Evolutionary conservation across 75 land plant genomes (phyloP).

Genomic region (Azolla pinnata): DNA sequence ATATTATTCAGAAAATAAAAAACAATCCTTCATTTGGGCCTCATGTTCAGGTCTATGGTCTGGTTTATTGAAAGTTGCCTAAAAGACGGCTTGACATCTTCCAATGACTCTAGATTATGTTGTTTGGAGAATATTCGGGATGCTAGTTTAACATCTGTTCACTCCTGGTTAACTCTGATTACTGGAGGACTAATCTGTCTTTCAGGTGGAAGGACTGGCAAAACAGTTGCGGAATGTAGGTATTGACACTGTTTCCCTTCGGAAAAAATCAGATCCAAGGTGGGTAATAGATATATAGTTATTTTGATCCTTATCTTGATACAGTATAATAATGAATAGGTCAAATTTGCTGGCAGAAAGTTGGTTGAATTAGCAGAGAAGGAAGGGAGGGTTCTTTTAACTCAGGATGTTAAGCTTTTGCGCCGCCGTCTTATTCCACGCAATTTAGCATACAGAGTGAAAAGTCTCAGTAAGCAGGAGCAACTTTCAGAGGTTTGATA

Average conservation of each 20-base stretch:
- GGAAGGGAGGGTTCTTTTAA: slow-evolving; percentile 84
- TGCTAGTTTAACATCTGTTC: too few species aligned
- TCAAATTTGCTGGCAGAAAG: slow-evolving; percentile 38
- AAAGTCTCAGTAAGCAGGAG: slow-evolving; percentile 69
- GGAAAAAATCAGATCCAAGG: slow-evolving; percentile 76
- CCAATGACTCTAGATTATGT: too few species aligned
- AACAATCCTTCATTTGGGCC: too few species aligned
- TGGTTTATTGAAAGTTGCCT: too few species aligned
- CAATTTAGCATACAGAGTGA: slow-evolving; percentile 71
- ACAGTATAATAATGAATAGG: neutral
- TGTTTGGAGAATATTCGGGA: too few species aligned
- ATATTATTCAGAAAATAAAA: too few species aligned
- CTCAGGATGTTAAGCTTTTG: slow-evolving; percentile 71
- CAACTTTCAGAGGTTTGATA: slow-evolving; percentile 77
- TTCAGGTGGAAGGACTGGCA: slow-evolving; percentile 93
- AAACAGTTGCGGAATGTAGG: slow-evolving; percentile 90
- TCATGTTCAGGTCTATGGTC: too few species aligned
- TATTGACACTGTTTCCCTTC: slow-evolving; percentile 81
- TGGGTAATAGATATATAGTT: slow-evolving; percentile 10
- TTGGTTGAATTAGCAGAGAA: slow-evolving; percentile 63
- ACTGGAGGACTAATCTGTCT: neutral
- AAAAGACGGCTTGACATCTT: too few species aligned
- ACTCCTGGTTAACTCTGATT: too few species aligned
- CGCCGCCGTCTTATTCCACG: slow-evolving; percentile 56
- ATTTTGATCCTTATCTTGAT: neutral